Evolutionary conservation across 768 basidiomycete genomes (phyloP).

Genomic region (Amanita thiersii): DNA sequence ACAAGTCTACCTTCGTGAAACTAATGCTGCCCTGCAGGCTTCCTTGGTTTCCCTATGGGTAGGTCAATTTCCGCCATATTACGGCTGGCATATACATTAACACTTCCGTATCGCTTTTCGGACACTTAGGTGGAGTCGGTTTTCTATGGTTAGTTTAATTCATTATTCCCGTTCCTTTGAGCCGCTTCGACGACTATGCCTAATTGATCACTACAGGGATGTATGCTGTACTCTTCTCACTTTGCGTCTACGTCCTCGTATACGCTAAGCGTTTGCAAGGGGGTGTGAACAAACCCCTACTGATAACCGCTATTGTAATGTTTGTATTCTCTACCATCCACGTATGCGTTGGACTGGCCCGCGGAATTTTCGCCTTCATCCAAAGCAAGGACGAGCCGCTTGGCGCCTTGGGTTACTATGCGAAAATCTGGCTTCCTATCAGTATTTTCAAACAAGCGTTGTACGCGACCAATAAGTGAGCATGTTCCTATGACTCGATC

Average conservation of each 20-base stretch:
- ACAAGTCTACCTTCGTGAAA: too few species aligned
- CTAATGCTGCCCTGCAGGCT: not conserved
- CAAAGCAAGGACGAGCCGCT: constrained; percentile 1
- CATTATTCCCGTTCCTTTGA: not conserved
- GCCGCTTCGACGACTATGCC: not conserved
- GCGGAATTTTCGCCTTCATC: constrained; percentile 5
- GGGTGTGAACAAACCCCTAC: constrained; percentile 6
- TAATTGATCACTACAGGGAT: constrained; percentile 1
- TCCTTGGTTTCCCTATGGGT: not conserved
- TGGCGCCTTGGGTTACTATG: constrained; percentile 5
- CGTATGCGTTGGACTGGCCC: constrained; percentile 3
- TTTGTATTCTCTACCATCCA: constrained; percentile 7
- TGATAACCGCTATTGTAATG: constrained; percentile 7
- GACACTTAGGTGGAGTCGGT: not conserved
- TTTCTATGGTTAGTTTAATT: constrained; percentile 1
- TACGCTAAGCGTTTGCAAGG: constrained; percentile 1
- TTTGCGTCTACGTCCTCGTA: constrained; percentile 8
- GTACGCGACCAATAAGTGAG: constrained; percentile 5
- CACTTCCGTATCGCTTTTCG: too few species aligned
- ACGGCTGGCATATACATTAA: not conserved
- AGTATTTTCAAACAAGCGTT: constrained; percentile 10
- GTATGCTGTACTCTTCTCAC: constrained; percentile 7
- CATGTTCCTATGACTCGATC: too few species aligned
- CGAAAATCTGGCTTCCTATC: constrained; percentile 5
- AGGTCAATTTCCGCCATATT: not conserved